Conservation (phyloP, 192 early-diverging fungal genomes). For the Lobosporangium transversale region DNA sequence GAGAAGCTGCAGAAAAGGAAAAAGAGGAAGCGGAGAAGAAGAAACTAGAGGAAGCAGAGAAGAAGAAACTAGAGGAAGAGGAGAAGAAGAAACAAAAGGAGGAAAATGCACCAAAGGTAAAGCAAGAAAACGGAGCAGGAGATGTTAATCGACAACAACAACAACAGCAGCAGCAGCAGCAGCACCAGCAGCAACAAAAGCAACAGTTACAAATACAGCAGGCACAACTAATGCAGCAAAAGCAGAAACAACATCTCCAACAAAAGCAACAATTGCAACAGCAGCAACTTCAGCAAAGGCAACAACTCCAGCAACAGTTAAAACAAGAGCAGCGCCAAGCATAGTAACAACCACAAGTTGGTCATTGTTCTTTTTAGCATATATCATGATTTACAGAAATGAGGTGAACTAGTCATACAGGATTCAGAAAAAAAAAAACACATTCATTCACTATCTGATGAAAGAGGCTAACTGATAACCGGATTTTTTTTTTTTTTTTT, state of each 20-base stretch:
- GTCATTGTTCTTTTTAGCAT: not conserved
- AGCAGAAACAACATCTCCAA: constrained; percentile 1
- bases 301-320: not conserved
- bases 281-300: not conserved
- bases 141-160: too few species aligned
- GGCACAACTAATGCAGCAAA: constrained; percentile 1
- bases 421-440: too few species aligned
- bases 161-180: too few species aligned
- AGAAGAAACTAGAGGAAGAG: not conserved
- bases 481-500: too few species aligned
- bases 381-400: not conserved
- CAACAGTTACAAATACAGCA: not conserved
- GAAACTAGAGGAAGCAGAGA: not conserved
- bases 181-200: too few species aligned
- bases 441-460: too few species aligned
- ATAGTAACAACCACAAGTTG: not conserved
- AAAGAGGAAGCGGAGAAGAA: not conserved
- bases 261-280: constrained; percentile 5
- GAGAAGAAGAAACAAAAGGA: not conserved
- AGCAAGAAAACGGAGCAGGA: not conserved
- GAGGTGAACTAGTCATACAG: not conserved
- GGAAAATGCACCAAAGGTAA: not conserved
- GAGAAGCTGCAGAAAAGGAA: not conserved
- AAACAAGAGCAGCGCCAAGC: constrained; percentile 8
- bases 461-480: too few species aligned